phyloP scores from a whole-genome alignment of 108 stramenopile genomes.

The Conticribra guillardii region DNA sequence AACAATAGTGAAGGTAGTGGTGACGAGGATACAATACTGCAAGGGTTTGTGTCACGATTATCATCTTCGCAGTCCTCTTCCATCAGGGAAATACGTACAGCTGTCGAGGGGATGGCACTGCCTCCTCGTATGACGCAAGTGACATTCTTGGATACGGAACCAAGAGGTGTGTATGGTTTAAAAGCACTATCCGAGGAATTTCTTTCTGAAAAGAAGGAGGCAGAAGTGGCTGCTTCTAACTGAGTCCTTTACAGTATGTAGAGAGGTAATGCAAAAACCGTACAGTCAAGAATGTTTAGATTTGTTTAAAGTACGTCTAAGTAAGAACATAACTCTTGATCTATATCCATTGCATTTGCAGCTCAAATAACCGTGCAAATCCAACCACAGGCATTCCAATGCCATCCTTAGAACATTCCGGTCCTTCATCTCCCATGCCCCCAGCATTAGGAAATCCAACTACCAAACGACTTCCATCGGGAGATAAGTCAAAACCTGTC shows the following conservation, averaged over 20 bases:
- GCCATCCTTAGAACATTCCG: constrained; percentile 6
- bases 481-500: constrained; percentile 9
- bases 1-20: constrained; percentile 36
- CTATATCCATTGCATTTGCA: too few species aligned
- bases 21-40: constrained; percentile 9
- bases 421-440: not conserved
- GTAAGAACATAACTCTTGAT: too few species aligned
- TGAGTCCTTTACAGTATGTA: too few species aligned
- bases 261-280: too few species aligned
- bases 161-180: constrained; percentile 87
- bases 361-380: too few species aligned
- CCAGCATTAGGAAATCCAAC: constrained; percentile 16
- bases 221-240: not conserved
- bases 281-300: too few species aligned
- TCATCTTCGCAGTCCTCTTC: constrained; percentile 40
- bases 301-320: too few species aligned
- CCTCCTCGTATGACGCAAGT: constrained; percentile 69
- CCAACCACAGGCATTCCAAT: constrained; percentile 3
- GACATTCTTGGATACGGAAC: constrained; percentile 79
- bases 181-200: constrained; percentile 66
- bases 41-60: constrained; percentile 33
- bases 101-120: constrained; percentile 42
- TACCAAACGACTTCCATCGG: constrained; percentile 12
- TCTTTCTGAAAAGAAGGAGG: constrained; percentile 3
- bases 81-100: constrained; percentile 21